Evolutionary conservation across 805 yeast species (phyloP).

Genomic region (Sugiyamaella qingdaonensis): DNA sequence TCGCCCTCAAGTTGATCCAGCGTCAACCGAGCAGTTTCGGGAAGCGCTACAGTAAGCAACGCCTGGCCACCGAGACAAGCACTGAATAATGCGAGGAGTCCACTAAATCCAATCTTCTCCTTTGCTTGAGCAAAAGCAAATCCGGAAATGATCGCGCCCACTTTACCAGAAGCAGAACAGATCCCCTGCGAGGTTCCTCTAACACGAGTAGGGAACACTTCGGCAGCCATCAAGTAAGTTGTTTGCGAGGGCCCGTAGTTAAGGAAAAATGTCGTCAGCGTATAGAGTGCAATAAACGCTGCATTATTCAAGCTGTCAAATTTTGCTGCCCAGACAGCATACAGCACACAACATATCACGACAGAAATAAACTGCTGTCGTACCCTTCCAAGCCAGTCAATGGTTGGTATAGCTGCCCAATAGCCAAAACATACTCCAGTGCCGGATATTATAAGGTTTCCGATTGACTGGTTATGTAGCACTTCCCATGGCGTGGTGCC

Average conservation of each 20-base stretch:
- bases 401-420: constrained; percentile 77
- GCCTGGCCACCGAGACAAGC: constrained; percentile 1
- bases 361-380: constrained; percentile 78
- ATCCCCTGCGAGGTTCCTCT: constrained; percentile 95
- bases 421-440: constrained; percentile 95
- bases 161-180: constrained; percentile 87
- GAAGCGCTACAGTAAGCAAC: background rate
- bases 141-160: constrained; percentile 83
- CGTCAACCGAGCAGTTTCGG: constrained; percentile 6
- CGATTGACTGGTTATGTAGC: constrained; percentile 76
- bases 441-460: constrained; percentile 87
- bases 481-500: constrained; percentile 63
- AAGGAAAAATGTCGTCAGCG: constrained; percentile 80
- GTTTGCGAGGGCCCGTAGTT: constrained; percentile 94
- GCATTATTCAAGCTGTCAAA: constrained; percentile 63
- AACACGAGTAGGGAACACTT: constrained; percentile 88
- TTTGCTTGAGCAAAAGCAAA: constrained; percentile 12
- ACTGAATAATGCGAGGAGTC: constrained; percentile 3
- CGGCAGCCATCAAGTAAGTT: constrained; percentile 88
- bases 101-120: constrained; percentile 6
- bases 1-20: constrained; percentile 12
- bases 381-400: constrained; percentile 81
- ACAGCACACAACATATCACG: constrained; percentile 60
- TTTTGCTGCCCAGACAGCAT: constrained; percentile 81
- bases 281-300: constrained; percentile 72